These are phyloP conservation scores for Hypoxylon sp. DNA, from an alignment of 2,329 filamentous ascomycete genomes.

Conservation along the genomic window DNA sequence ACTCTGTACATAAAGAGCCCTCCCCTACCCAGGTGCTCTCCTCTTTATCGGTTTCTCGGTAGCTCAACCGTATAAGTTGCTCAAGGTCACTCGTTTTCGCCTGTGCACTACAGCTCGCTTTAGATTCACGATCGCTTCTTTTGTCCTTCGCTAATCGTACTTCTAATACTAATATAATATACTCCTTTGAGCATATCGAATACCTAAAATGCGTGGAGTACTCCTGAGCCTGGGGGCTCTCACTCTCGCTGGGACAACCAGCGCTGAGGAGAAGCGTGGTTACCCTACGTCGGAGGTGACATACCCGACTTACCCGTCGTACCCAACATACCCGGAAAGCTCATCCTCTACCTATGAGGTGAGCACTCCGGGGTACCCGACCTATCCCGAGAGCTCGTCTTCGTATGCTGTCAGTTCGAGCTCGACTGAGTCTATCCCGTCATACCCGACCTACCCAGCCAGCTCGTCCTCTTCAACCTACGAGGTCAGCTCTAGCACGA, in stretches of 20 bases:
- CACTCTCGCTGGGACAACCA: conserved; percentile 44
- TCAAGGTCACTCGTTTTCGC: conserved; percentile 46
- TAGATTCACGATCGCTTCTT: conserved; percentile 26
- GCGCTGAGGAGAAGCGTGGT: conserved; percentile 37
- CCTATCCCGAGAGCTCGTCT: conserved; percentile 21
- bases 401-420: conserved; percentile 1
- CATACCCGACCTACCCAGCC: conserved; percentile 21
- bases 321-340: conserved; percentile 17
- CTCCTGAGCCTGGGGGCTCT: conserved; percentile 43
- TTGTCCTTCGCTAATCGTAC: conserved; percentile 33
- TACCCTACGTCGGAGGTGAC: conserved; percentile 31
- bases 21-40: conserved; percentile 23
- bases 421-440: conserved; percentile 13
- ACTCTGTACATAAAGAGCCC: conserved; percentile 35
- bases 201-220: conserved; percentile 44
- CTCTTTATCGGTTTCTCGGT: conserved; percentile 18
- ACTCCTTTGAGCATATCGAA: conserved; percentile 17
- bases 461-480: conserved; percentile 9
- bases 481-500: conserved; percentile 8
- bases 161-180: conserved; percentile 36
- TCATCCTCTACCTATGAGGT: conserved; percentile 12
- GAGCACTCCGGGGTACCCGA: conserved; percentile 17
- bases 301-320: conserved; percentile 31
- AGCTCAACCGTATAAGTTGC: conserved; percentile 37
- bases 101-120: conserved; percentile 35